Percentiles rank a stretch among this genome's conserved stretches.
phyloP scores from a whole-genome alignment of 1,139 yeast genomes.

The Nadsonia commutata region DNA sequence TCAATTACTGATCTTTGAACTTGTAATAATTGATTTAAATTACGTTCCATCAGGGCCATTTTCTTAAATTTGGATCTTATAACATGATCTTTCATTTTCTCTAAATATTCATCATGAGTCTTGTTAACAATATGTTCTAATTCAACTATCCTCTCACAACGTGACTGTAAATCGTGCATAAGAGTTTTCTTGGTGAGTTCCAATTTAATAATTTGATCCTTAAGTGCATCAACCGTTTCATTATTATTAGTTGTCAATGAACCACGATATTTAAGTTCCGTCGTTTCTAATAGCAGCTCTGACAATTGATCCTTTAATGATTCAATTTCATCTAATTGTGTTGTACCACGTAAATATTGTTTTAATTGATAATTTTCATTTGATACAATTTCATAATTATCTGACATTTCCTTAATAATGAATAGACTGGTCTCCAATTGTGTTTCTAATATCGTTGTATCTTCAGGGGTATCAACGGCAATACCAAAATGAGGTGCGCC shows the following conservation, averaged over 20 bases:
- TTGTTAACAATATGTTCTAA: conserved; percentile 30
- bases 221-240: conserved; percentile 2
- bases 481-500: neutral
- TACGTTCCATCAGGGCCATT: conserved; percentile 29
- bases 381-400: conserved; percentile 12
- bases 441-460: too few species aligned
- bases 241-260: too few species aligned
- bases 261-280: conserved; percentile 5
- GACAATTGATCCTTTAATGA: neutral
- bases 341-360: neutral
- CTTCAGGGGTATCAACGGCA: neutral
- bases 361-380: conserved; percentile 10
- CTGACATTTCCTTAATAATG: conserved; percentile 13
- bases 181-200: conserved; percentile 25
- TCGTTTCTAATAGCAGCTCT: conserved; percentile 8
- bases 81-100: conserved; percentile 18
- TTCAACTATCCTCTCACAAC: conserved; percentile 30
- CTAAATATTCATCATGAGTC: conserved; percentile 23
- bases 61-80: conserved; percentile 25
- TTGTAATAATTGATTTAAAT: conserved; percentile 30
- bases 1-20: conserved; percentile 31
- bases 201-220: conserved; percentile 12
- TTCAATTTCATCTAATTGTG: neutral
- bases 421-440: conserved; percentile 12
- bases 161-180: conserved; percentile 28